Conservation (phyloP, 2,329 filamentous ascomycete species). For the Botrytis elliptica region DNA sequence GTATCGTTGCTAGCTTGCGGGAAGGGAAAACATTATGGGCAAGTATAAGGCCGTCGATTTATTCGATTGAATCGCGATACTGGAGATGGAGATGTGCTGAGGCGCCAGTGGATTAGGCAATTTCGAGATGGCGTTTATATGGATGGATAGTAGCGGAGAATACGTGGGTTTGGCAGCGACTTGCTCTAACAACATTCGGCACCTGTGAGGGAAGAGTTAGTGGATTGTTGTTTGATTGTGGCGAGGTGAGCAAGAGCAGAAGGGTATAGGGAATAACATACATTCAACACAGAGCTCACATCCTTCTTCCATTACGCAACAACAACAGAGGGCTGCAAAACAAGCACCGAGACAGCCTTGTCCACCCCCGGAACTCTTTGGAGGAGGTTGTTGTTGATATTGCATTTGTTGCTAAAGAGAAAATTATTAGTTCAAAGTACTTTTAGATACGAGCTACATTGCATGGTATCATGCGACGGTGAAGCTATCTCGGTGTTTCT, state of each 20-base stretch:
- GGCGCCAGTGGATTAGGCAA: not conserved
- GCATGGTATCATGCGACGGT: not conserved
- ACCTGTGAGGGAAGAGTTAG: slow-evolving; percentile 3
- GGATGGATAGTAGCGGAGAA: not conserved
- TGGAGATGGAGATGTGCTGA: not conserved
- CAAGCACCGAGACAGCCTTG: slow-evolving; percentile 47
- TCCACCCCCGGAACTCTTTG: slow-evolving; percentile 41
- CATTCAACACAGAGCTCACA: slow-evolving; percentile 52
- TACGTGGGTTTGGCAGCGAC: not conserved
- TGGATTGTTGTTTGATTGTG: not conserved
- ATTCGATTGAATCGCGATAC: not conserved
- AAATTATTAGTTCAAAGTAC: slow-evolving; percentile 27
- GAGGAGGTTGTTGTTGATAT: slow-evolving; percentile 45
- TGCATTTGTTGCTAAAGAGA: slow-evolving; percentile 44
- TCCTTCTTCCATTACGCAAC: slow-evolving; percentile 51
- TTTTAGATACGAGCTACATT: not conserved
- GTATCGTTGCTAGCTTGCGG: slow-evolving; percentile 8
- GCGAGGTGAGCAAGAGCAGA: not conserved
- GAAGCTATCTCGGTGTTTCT: not conserved
- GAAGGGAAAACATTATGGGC: not conserved
- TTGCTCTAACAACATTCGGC: slow-evolving; percentile 18
- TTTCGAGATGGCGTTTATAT: not conserved
- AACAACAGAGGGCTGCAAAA: slow-evolving; percentile 50
- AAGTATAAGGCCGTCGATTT: not conserved
- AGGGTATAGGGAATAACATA: slow-evolving; percentile 28